These are phyloP conservation scores for Prunus mira DNA, from an alignment of 306 rosid genomes.

Conservation along the genomic window DNA sequence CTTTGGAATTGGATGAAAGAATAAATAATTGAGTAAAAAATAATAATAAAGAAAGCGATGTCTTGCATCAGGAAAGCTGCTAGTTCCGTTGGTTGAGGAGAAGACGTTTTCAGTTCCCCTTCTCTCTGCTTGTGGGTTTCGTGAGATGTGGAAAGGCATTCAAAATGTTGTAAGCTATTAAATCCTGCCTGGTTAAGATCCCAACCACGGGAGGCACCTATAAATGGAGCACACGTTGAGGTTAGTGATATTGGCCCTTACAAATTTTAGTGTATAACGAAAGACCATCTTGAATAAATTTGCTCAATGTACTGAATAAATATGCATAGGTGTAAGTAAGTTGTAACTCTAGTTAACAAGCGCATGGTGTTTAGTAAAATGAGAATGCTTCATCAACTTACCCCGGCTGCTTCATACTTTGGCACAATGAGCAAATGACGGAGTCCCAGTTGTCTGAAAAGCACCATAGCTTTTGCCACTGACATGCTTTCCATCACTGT, in stretches of 20 bases:
- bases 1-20: slow-evolving; percentile 34
- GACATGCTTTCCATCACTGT: slow-evolving; percentile 76
- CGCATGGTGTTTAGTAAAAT: background rate
- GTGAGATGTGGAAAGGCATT: slow-evolving; percentile 66
- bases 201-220: slow-evolving; percentile 79
- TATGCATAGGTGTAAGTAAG: background rate
- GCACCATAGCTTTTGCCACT: slow-evolving; percentile 82
- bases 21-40: slow-evolving; percentile 31
- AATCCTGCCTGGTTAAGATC: slow-evolving; percentile 84
- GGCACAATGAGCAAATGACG: slow-evolving; percentile 90
- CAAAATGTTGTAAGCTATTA: slow-evolving; percentile 68
- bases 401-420: slow-evolving; percentile 70
- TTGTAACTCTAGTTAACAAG: background rate
- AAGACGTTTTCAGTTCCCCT: slow-evolving; percentile 36
- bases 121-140: slow-evolving; percentile 43
- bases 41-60: slow-evolving; percentile 20
- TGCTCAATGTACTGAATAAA: background rate
- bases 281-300: background rate
- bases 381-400: slow-evolving; percentile 34
- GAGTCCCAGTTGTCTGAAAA: slow-evolving; percentile 80
- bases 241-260: slow-evolving; percentile 28
- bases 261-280: background rate
- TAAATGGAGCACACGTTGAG: slow-evolving; percentile 25
- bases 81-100: slow-evolving; percentile 14
- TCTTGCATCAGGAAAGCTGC: slow-evolving; percentile 32